phyloP scores from a whole-genome alignment of 345 rosid species.

The Camelina neglecta region DNA sequence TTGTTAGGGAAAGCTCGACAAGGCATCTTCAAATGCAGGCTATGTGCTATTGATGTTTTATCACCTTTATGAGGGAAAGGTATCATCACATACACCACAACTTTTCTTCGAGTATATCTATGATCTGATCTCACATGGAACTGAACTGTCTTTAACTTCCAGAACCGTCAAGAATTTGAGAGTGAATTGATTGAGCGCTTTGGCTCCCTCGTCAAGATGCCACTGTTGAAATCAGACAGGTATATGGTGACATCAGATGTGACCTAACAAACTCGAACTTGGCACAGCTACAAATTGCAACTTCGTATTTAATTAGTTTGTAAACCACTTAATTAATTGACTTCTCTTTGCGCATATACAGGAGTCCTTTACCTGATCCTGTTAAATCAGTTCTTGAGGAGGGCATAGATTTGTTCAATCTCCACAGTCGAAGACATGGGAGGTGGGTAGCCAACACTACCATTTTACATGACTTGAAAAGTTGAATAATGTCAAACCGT shows the following conservation, averaged over 20 bases:
- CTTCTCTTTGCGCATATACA: constrained; percentile 46
- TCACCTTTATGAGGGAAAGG: constrained; percentile 98
- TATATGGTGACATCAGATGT: constrained; percentile 32
- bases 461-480: constrained; percentile 13
- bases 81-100: constrained; percentile 39
- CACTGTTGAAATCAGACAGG: constrained; percentile 83
- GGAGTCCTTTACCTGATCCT: constrained; percentile 77
- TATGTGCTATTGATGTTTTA: constrained; percentile 94
- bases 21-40: constrained; percentile 81
- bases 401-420: constrained; percentile 78
- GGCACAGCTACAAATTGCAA: constrained; percentile 5
- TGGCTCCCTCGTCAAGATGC: constrained; percentile 89
- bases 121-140: constrained; percentile 9
- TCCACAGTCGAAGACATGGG: constrained; percentile 76
- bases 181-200: constrained; percentile 87
- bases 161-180: constrained; percentile 87
- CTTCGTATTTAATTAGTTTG: constrained; percentile 10
- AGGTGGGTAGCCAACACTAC: constrained; percentile 55
- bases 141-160: constrained; percentile 29
- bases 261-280: constrained; percentile 14
- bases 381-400: constrained; percentile 74
- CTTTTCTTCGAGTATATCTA: constrained; percentile 15
- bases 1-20: constrained; percentile 94
- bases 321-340: constrained; percentile 1
- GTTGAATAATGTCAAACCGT: constrained; percentile 11